These are phyloP conservation scores for Rhizophlyctis rosea DNA, from an alignment of 192 early-diverging fungal genomes.

Conservation along the genomic window DNA sequence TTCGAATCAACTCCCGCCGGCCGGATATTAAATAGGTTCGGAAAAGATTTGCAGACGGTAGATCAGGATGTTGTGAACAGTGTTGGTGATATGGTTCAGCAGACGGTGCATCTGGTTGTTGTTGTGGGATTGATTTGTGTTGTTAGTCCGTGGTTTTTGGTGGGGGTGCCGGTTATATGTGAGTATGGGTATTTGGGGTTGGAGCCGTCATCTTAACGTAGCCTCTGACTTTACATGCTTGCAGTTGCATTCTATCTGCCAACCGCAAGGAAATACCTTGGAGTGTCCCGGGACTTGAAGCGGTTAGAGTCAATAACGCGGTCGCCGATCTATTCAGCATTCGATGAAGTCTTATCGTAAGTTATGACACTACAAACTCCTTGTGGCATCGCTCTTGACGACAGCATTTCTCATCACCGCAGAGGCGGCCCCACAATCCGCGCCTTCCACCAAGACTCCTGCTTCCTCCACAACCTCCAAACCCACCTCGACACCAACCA, in stretches of 20 bases:
- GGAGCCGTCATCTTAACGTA: no score
- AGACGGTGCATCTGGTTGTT: constrained; percentile 13
- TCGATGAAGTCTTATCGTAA: no score
- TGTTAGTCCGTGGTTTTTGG: constrained; percentile 63
- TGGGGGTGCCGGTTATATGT: no score
- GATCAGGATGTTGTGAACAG: constrained; percentile 28
- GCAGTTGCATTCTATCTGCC: constrained; percentile 46
- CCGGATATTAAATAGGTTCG: constrained; percentile 81
- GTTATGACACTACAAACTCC: no score
- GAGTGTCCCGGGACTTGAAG: constrained; percentile 82
- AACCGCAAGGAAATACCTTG: constrained; percentile 72
- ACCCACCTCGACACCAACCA: constrained; percentile 77
- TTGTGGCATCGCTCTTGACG: constrained; percentile 24
- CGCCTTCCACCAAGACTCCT: no score
- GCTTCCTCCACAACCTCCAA: constrained; percentile 65
- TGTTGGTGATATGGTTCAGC: constrained; percentile 18
- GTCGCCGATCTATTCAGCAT: constrained; percentile 73
- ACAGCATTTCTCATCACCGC: no score
- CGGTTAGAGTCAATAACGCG: constrained; percentile 75
- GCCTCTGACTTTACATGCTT: no score
- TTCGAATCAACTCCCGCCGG: constrained; percentile 71
- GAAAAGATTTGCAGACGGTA: constrained; percentile 71
- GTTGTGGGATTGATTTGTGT: constrained; percentile 35
- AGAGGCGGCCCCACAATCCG: no score
- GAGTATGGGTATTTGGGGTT: no score